Base-by-base conservation (phyloP, 768 basidiomycete genomes). In the Agaricus blazei region DNA sequence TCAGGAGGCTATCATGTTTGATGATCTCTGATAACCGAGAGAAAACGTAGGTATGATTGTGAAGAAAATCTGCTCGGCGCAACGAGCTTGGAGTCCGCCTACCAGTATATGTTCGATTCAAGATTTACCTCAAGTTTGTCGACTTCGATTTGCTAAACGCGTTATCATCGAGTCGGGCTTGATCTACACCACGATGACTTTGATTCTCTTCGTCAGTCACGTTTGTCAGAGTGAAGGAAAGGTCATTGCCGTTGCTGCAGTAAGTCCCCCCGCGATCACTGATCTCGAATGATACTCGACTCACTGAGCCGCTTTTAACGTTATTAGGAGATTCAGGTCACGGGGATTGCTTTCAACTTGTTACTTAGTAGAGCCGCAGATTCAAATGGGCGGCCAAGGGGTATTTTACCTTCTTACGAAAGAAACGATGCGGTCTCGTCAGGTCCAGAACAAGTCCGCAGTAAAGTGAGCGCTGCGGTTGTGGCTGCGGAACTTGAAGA, bases 311-410 rank as follows among this genome's bases (percentile, higher is more conserved):
- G 7, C 11, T 23, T 12, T 26, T 26, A n/a, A 24, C 15, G 42
- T 19, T 23, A 28, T 9, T 15, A 66, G 63, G 57, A 62, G 24
- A 52, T 61, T 37, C 47, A 58, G 11, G 48, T 62, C 6, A 58
- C 54, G 3, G 63, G 63, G 23, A 62, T 62, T 11, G 60, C 62
- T 2, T 64, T 64, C 56, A 63, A 66, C 34, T 57, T 66, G 3
- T 61, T 66, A 38, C 48, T 63, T 19, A 41, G 37, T 15, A 48
- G 52, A 38, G 52, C 37, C 8, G 34, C 34, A 3, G 15, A 47
- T 37, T 15, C 34, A 36, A 24, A 47, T 54, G 12, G 11, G 23
- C 34, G 34, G 34, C 34, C 34, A 28, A 46, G 34, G 34, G 11
- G 8, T 34, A 34, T 34, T 34, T 8, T 34, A 34, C 34, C 34